Evolutionary conservation across 345 rosid genomes (phyloP), one percentile per base, ranked within the genome.

Genomic region (Aethionema arabicum): DNA sequence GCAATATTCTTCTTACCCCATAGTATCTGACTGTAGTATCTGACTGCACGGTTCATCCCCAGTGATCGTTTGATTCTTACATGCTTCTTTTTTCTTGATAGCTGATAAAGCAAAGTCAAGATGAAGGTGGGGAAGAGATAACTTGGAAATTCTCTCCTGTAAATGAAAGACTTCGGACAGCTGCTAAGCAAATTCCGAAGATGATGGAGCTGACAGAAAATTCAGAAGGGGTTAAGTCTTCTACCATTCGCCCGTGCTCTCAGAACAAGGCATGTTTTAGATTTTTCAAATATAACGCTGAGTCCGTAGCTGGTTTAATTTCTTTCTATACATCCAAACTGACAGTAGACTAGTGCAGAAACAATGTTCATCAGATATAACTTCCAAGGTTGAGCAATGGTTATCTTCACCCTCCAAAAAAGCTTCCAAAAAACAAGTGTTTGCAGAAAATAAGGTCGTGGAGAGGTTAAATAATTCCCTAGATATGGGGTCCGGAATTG

Each of bases 91-190:
- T 59, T 7, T 49, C 45, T 53, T 56, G 31, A 35, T 71, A 87
- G 96, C 73, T 90, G 85, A 82, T 93, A 67, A 83, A 81, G 82
- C 99, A 84, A 78, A 93, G 91, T 73, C 99, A 93, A 71, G 85
- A 85, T 71, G 99, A 93, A 63, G 87, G 83, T 27, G 84, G 75
- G 16, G 97, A 84, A 37, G 96, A 84, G 75, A 72, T 93, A 31
- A 85, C 90, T 6, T 93, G 99, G 99, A 93, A 80, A 84, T 78
- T 90, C 66, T 87, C 99, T 77, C 99, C 99, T 0, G 85, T 93
- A 57, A 85, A 83, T 56, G 82, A 90, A 78, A 84, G 90, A 49
- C 87, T 93, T 42, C 82, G 75, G 57, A 76, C 95, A 48, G 73
- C 82, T 43, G 80, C 95, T 5, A 92, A 87, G 79, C 73, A 75